Evolutionary conservation across 352 stramenopile genomes (phyloP).

Genomic region (Phytophthora fragariae): DNA sequence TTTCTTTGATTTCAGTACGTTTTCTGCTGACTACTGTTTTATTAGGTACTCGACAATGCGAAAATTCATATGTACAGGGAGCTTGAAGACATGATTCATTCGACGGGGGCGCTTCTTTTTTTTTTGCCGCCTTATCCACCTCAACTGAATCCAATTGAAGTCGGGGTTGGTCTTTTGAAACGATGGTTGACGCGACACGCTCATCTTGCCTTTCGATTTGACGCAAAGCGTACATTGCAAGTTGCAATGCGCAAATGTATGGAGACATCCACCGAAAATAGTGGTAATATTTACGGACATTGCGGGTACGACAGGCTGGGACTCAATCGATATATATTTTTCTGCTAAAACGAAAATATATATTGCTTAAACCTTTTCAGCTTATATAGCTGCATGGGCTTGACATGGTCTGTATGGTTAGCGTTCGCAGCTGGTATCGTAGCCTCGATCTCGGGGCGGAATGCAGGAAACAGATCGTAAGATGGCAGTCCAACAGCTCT

Average conservation of each 20-base stretch:
- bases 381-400: background rate
- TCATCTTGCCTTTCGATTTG: background rate
- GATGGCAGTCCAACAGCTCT: background rate
- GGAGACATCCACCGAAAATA: background rate
- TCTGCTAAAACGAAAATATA: background rate
- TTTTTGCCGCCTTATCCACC: slow-evolving; percentile 2
- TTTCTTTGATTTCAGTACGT: background rate
- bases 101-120: background rate
- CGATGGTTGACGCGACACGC: background rate
- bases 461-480: background rate
- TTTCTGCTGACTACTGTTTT: background rate
- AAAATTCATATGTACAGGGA: background rate
- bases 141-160: slow-evolving; percentile 7
- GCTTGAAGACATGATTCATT: background rate
- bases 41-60: background rate
- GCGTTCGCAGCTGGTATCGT: background rate
- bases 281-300: background rate
- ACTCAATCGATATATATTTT: background rate
- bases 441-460: background rate
- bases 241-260: background rate
- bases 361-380: background rate
- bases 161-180: background rate
- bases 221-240: background rate
- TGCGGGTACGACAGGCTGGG: background rate
- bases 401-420: background rate